phyloP scores from a whole-genome alignment of 179 eudicot genomes.

The Patellifolia procumbens region DNA sequence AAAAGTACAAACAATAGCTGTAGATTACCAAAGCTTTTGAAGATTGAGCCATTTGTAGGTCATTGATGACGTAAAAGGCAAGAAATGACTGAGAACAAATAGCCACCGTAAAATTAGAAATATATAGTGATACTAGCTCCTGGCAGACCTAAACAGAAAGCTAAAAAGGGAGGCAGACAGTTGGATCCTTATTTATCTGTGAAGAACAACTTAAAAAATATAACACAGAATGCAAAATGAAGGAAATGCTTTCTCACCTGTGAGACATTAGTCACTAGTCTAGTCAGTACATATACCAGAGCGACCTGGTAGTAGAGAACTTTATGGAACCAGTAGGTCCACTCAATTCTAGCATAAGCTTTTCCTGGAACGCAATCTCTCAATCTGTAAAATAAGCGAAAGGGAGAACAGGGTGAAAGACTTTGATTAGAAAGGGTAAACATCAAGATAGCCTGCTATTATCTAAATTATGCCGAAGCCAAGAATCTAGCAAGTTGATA shows the following conservation, averaged over 20 bases:
- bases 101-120: constrained; percentile 16
- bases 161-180: too few species aligned
- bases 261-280: constrained; percentile 88
- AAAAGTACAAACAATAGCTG: background rate
- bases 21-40: constrained; percentile 84
- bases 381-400: constrained; percentile 42
- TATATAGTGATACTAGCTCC: background rate
- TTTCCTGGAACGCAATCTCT: constrained; percentile 48
- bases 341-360: constrained; percentile 57
- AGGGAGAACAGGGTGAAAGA: background rate
- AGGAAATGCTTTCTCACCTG: constrained; percentile 53
- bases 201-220: background rate
- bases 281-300: constrained; percentile 78
- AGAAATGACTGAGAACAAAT: constrained; percentile 63
- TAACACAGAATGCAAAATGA: background rate
- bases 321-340: constrained; percentile 94
- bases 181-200: background rate
- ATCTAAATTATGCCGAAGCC: background rate
- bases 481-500: background rate
- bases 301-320: constrained; percentile 88
- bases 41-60: constrained; percentile 79
- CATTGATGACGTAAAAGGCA: constrained; percentile 89
- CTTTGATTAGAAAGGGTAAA: constrained; percentile 12
- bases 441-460: background rate
- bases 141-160: background rate